Evolutionary conservation across 345 rosid genomes (phyloP).

Genomic region (Kandelia obovata): DNA sequence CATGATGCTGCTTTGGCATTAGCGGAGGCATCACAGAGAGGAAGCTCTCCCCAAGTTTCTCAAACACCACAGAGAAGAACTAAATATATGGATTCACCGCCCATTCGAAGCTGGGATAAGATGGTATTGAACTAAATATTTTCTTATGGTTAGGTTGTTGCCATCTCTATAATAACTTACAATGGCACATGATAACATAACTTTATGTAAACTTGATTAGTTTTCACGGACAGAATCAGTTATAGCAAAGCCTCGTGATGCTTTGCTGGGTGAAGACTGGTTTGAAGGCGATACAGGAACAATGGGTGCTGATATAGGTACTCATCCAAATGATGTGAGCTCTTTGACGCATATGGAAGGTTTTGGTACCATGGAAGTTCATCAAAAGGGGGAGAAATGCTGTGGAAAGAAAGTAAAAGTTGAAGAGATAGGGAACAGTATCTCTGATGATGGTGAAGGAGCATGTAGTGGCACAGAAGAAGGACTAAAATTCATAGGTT

Average conservation of each 20-base stretch:
- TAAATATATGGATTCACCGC: slow-evolving; percentile 43
- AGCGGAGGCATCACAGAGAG: slow-evolving; percentile 59
- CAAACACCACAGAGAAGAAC: slow-evolving; percentile 40
- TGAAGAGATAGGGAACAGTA: slow-evolving; percentile 13
- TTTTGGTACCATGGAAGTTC: slow-evolving; percentile 57
- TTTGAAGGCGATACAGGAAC: slow-evolving; percentile 41
- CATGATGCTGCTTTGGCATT: slow-evolving; percentile 71
- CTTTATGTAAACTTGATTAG: slow-evolving; percentile 30
- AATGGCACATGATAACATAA: not conserved
- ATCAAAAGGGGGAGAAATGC: slow-evolving; percentile 50
- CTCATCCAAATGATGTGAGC: slow-evolving; percentile 39
- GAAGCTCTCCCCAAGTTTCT: slow-evolving; percentile 62
- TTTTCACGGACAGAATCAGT: slow-evolving; percentile 39
- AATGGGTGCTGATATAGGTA: slow-evolving; percentile 35
- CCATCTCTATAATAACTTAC: slow-evolving; percentile 8
- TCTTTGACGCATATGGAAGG: slow-evolving; percentile 61
- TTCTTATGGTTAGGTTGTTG: not conserved
- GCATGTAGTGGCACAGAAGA: slow-evolving; percentile 25
- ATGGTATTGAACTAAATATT: slow-evolving; percentile 42
- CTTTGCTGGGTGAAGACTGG: slow-evolving; percentile 39
- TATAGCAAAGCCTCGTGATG: slow-evolving; percentile 35
- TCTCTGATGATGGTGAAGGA: slow-evolving; percentile 23
- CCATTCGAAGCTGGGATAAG: slow-evolving; percentile 58
- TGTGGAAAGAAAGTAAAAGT: slow-evolving; percentile 50
- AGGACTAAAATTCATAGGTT: slow-evolving; percentile 22